Conservation (phyloP, 371 early-diverging fungal species). For the Haplosporangium sp. region DNA sequence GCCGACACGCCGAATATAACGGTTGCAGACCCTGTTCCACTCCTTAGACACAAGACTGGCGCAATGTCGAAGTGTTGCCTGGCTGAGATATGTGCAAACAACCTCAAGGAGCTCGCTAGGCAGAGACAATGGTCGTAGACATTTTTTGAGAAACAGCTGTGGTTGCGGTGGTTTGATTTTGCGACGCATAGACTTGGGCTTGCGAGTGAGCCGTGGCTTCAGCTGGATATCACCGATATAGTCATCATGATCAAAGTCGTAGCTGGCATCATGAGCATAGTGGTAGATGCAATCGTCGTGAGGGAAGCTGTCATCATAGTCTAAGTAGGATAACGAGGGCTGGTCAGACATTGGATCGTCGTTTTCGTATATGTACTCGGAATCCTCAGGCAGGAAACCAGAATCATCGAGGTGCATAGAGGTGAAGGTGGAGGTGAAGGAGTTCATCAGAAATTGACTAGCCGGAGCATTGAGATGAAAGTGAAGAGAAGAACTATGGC, state of each 20-base stretch:
- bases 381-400: too few relatives aligned
- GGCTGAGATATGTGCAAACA: conserved; percentile 27
- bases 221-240: background rate
- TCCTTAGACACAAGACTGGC: conserved; percentile 32
- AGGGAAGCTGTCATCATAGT: too few relatives aligned
- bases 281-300: too few relatives aligned
- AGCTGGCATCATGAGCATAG: too few relatives aligned
- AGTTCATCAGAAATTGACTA: too few relatives aligned
- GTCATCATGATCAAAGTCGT: background rate
- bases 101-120: conserved; percentile 32
- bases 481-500: too few relatives aligned
- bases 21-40: conserved; percentile 31
- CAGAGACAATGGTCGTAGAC: conserved; percentile 10
- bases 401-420: too few relatives aligned
- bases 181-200: background rate
- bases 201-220: background rate
- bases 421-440: too few relatives aligned
- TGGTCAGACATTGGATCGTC: too few relatives aligned
- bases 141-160: conserved; percentile 3
- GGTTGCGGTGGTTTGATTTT: background rate
- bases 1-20: conserved; percentile 18
- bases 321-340: too few relatives aligned
- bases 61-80: conserved; percentile 18
- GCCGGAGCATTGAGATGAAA: too few relatives aligned
- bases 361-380: too few relatives aligned